Conservation (phyloP, 2,329 filamentous ascomycete species). For the Paradendryphiella salina region DNA sequence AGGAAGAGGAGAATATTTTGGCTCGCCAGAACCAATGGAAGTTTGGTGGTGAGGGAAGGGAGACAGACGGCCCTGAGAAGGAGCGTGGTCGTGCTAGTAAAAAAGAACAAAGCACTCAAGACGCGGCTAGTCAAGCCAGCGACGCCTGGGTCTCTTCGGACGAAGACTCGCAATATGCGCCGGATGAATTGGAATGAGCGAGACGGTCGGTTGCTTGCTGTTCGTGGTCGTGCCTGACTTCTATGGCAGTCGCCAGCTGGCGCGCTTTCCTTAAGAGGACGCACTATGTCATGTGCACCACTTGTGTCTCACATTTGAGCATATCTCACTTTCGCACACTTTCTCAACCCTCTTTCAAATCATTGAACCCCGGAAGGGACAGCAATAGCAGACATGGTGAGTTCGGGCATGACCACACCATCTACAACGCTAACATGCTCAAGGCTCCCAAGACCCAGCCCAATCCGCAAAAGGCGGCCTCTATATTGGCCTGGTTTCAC, state of each 20-base stretch:
- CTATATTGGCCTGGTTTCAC: constrained; percentile 63
- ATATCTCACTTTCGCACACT: too few relatives aligned
- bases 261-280: not conserved
- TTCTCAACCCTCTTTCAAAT: too few relatives aligned
- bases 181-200: not conserved
- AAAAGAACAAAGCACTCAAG: not conserved
- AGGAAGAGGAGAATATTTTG: constrained; percentile 17
- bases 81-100: not conserved
- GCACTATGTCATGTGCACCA: too few relatives aligned
- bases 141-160: not conserved
- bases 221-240: constrained; percentile 1
- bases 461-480: constrained; percentile 60
- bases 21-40: not conserved
- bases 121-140: not conserved
- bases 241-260: not conserved
- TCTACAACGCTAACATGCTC: constrained; percentile 13
- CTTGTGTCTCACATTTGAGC: too few relatives aligned
- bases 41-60: not conserved
- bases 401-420: not conserved
- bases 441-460: constrained; percentile 60
- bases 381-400: constrained; percentile 12
- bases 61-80: not conserved
- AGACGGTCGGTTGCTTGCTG: not conserved
- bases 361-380: too few relatives aligned
- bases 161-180: not conserved